Conservation (phyloP, 331 rosid species). For the Quercus phellos region DNA sequence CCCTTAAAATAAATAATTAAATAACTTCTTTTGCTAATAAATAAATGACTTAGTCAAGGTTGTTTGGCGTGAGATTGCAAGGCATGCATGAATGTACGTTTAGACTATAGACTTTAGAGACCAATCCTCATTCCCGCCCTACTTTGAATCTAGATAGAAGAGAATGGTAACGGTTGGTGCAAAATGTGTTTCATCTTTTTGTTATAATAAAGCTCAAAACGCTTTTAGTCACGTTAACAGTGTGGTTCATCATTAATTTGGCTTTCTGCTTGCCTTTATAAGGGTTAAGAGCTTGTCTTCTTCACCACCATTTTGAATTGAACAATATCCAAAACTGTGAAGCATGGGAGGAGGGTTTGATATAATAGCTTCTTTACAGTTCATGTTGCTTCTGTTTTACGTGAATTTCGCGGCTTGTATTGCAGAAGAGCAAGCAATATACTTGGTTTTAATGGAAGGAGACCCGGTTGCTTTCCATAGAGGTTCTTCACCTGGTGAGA, state of each 20-base stretch:
- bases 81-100: constrained; percentile 7
- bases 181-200: background rate
- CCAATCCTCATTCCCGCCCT: background rate
- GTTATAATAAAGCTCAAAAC: background rate
- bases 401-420: constrained; percentile 14
- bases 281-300: background rate
- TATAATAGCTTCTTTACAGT: background rate
- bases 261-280: constrained; percentile 7
- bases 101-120: background rate
- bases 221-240: constrained; percentile 27
- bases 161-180: constrained; percentile 27
- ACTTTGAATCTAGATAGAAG: background rate
- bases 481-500: constrained; percentile 10
- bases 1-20: no score
- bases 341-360: constrained; percentile 28
- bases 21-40: background rate
- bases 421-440: constrained; percentile 53
- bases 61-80: constrained; percentile 21
- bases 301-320: background rate
- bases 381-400: constrained; percentile 21
- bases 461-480: constrained; percentile 42
- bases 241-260: constrained; percentile 10
- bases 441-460: constrained; percentile 66
- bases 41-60: background rate
- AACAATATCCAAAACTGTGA: background rate